phyloP scores from a whole-genome alignment of 208 protist species.

The Leishmania tropica region DNA sequence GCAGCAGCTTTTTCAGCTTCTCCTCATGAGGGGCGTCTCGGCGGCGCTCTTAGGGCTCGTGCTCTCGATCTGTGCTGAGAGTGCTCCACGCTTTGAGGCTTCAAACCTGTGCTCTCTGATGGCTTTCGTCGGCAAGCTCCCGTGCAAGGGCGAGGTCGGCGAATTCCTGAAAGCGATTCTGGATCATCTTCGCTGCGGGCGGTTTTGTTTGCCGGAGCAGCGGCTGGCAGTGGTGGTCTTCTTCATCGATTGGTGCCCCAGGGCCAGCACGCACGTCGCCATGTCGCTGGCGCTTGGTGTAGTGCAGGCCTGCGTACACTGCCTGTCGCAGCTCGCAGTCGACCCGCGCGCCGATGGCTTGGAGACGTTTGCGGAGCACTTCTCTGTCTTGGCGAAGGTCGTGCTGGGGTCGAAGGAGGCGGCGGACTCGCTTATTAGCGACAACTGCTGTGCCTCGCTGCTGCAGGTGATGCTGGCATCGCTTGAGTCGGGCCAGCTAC shows the following conservation, averaged over 20 bases:
- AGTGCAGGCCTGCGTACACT: constrained; percentile 28
- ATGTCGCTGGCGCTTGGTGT: constrained; percentile 25
- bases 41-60: constrained; percentile 35
- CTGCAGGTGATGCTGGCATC: constrained; percentile 46
- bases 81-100: constrained; percentile 29
- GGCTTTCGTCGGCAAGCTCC: constrained; percentile 24
- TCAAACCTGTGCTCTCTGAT: constrained; percentile 36
- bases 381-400: constrained; percentile 45
- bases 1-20: constrained; percentile 49
- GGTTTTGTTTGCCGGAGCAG: constrained; percentile 21
- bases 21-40: constrained; percentile 24
- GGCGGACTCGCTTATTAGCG: constrained; percentile 15
- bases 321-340: constrained; percentile 14
- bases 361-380: constrained; percentile 36
- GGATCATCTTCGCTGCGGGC: constrained; percentile 13
- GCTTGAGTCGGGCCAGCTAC: constrained; percentile 8
- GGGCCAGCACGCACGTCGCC: constrained; percentile 25
- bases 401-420: constrained; percentile 27
- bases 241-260: constrained; percentile 40
- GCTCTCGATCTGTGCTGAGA: constrained; percentile 49
- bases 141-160: constrained; percentile 20
- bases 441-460: constrained; percentile 32
- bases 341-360: constrained; percentile 11
- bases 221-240: constrained; percentile 36
- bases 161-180: constrained; percentile 33